phyloP scores from a whole-genome alignment of 1,284 basidiomycete genomes.

The Sanghuangporus sanghuang region DNA sequence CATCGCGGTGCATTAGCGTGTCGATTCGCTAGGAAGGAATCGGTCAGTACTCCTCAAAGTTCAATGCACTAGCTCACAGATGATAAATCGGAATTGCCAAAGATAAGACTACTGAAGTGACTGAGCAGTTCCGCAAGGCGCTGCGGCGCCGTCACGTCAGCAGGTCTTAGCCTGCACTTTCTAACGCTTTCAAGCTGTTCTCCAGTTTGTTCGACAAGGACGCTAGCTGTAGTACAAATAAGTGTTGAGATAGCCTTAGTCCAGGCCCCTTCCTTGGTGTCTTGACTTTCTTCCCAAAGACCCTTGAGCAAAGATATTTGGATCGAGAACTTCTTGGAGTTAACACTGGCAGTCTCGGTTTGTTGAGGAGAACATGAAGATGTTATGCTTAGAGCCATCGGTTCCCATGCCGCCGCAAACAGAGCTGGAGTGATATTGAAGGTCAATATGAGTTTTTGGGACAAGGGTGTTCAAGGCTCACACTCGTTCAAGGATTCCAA shows the following conservation, averaged over 20 bases:
- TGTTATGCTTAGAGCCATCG: constrained; percentile 23
- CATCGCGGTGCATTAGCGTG: constrained; percentile 32
- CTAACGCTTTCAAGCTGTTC: neutral
- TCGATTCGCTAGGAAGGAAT: constrained; percentile 39
- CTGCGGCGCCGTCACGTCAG: neutral
- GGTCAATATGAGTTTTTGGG: neutral
- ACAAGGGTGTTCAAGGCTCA: constrained; percentile 23
- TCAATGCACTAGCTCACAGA: constrained; percentile 32
- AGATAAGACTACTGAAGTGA: constrained; percentile 38
- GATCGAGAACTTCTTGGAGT: neutral
- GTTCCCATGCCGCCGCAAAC: constrained; percentile 43
- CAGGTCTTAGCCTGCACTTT: neutral
- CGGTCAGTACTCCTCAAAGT: neutral
- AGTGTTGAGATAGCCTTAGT: neutral
- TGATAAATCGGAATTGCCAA: constrained; percentile 33
- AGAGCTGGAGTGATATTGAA: constrained; percentile 28
- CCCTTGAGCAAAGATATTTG: neutral
- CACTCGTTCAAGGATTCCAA: constrained; percentile 39
- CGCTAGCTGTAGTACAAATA: constrained; percentile 2
- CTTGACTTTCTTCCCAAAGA: neutral
- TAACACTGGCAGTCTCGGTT: neutral
- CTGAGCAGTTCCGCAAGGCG: constrained; percentile 35
- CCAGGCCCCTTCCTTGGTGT: neutral
- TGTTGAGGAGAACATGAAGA: neutral
- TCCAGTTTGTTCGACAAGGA: neutral